Conservation (phyloP, 768 basidiomycete species). For the Rhizopogon roseolus region DNA sequence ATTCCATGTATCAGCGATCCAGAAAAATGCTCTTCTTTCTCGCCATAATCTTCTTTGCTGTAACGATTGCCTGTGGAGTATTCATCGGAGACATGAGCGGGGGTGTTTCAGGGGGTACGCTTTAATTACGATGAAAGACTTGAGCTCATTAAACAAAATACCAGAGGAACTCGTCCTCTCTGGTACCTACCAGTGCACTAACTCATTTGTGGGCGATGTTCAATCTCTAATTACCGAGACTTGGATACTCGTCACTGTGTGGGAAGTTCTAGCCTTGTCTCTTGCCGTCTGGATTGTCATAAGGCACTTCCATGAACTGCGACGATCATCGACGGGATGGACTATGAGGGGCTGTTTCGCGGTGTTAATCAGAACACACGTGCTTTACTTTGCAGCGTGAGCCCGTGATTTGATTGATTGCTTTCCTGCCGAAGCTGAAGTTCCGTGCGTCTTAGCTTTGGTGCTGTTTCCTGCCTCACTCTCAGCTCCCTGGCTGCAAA, state of each 20-base stretch:
- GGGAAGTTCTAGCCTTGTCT: neutral
- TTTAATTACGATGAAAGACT: neutral
- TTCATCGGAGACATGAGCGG: neutral
- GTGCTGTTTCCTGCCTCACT: neutral
- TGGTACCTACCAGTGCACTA: neutral
- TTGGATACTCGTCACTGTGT: neutral
- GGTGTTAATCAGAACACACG: neutral
- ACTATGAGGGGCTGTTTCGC: neutral
- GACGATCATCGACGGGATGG: neutral
- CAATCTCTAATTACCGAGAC: too few species aligned
- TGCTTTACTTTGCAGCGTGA: neutral
- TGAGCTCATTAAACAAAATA: neutral
- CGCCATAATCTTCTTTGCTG: neutral
- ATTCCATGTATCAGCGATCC: neutral
- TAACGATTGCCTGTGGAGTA: neutral
- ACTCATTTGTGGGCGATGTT: too few species aligned
- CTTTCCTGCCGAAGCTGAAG: neutral
- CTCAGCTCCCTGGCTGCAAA: too few species aligned
- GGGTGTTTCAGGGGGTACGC: neutral
- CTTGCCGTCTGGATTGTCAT: neutral
- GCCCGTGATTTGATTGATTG: neutral
- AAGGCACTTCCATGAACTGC: neutral
- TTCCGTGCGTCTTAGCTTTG: neutral
- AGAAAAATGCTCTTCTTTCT: neutral
- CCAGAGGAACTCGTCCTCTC: neutral